Base-by-base conservation (phyloP, 2,329 filamentous ascomycete species). In the Neonectria punicea region DNA sequence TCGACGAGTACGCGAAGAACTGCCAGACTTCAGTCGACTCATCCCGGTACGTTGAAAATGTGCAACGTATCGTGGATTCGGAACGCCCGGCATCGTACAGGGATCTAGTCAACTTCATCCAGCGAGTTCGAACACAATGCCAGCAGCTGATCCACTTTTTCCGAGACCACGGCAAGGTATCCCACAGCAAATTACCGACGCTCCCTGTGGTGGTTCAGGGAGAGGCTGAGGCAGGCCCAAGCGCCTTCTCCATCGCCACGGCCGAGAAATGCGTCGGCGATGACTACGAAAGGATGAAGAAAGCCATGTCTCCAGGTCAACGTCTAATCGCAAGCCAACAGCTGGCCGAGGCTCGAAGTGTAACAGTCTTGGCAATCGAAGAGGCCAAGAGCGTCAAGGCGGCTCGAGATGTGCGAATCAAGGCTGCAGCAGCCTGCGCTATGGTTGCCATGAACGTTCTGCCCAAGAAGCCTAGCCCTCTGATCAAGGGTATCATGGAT, bases 401-500 rank as follows among this genome's bases (percentile, higher is more conserved):
- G 34, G 87, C 91, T 59, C 90, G 94, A 47, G 96, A 99, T 78
- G 84, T 94, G 56, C 92, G 96, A 41, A 92, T 99, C 77, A 91
- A 90, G 76, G 93, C 96, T 16, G 92, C 93, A 7, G 93, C 94
- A 20, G 93, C 95, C 11, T 93, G 93, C 68, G 94, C 94, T 11
- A 82, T 98, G 61, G 92, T 99, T 53, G 92, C 94, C n/a, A 90
- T 98, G 81, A 89, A 90, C 63, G 86, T 92, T 32, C 86, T 98
- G 10, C 95, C 97, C 0, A 98, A 97, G 87, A 98, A 97, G 77
- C 94, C 95, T 10, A 94, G 93, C 67, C 88, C 91, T 18, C 89
- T 97, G 13, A 99, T 99, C 81, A 98, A 97, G 80, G 93, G 90
- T 2, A 92, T 99, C 80, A 99, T 99, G 96, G 96, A 99, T 78